phyloP scores from a whole-genome alignment of 805 yeast species.

The Yamadazyma tumulicola region DNA sequence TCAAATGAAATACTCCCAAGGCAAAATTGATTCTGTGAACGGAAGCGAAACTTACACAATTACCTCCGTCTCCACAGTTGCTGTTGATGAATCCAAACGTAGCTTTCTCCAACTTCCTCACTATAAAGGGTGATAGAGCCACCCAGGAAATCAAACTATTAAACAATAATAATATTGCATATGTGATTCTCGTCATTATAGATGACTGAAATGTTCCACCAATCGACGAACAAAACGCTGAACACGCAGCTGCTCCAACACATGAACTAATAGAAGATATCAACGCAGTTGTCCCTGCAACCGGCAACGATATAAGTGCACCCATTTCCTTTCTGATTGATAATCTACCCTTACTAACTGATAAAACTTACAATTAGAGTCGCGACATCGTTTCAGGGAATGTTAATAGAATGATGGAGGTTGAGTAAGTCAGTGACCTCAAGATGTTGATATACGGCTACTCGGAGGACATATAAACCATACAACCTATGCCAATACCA shows the following conservation, averaged over 20 bases:
- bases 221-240: slow-evolving; percentile 50
- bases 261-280: slow-evolving; percentile 55
- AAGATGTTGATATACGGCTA: no score
- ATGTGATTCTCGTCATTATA: slow-evolving; percentile 79
- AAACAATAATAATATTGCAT: slow-evolving; percentile 72
- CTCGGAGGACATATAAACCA: no score
- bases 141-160: slow-evolving; percentile 90
- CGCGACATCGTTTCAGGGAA: no score
- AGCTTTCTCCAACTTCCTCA: slow-evolving; percentile 66
- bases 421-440: no score
- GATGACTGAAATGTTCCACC: slow-evolving; percentile 70
- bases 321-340: no score
- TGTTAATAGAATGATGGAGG: no score
- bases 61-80: slow-evolving; percentile 70
- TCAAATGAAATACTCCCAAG: slow-evolving; percentile 71
- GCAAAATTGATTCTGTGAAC: slow-evolving; percentile 93
- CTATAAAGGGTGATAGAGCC: slow-evolving; percentile 79
- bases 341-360: no score
- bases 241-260: slow-evolving; percentile 74
- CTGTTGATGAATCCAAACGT: slow-evolving; percentile 66
- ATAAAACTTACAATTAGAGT: no score
- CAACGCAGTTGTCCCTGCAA: slow-evolving; percentile 47
- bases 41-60: slow-evolving; percentile 84
- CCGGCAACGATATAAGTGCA: slow-evolving; percentile 67
- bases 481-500: no score